These are phyloP conservation scores for Vaccinium myrtillus DNA, from an alignment of 148 eudicot genomes.

Conservation along the genomic window DNA sequence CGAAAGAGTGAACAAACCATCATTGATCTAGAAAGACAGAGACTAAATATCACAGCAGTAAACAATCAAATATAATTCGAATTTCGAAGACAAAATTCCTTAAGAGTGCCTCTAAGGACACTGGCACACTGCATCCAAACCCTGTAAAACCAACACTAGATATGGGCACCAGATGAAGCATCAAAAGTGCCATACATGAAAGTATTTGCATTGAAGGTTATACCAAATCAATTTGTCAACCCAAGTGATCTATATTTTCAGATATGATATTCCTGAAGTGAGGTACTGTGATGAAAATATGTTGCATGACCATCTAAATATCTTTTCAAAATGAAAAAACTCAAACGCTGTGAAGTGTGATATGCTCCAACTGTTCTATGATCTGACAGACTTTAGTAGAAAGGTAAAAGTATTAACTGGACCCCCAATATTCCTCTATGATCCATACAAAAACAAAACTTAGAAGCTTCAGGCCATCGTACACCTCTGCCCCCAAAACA, in stretches of 20 bases:
- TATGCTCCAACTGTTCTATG: too few relatives aligned
- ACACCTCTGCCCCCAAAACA: too few relatives aligned
- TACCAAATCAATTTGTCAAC: not conserved
- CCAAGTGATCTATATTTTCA: not conserved
- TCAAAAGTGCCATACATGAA: not conserved
- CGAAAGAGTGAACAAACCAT: not conserved
- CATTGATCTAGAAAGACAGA: not conserved
- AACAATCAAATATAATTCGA: not conserved
- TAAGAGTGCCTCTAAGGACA: not conserved
- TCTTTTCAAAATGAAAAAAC: not conserved
- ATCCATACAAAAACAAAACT: too few relatives aligned
- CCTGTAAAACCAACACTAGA: not conserved
- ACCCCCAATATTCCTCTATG: too few relatives aligned
- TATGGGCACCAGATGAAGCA: not conserved
- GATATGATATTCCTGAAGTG: not conserved
- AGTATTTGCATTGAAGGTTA: not conserved
- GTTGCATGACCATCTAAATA: not conserved
- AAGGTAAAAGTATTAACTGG: too few relatives aligned
- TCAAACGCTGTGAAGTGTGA: not conserved
- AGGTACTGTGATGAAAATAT: not conserved
- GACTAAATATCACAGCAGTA: not conserved
- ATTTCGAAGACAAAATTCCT: not conserved
- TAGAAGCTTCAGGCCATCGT: too few relatives aligned
- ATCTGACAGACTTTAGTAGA: too few relatives aligned
- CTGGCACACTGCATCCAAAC: not conserved